Base-by-base conservation (phyloP, 768 basidiomycete genomes). In the Coprinopsis strossmayeri region DNA sequence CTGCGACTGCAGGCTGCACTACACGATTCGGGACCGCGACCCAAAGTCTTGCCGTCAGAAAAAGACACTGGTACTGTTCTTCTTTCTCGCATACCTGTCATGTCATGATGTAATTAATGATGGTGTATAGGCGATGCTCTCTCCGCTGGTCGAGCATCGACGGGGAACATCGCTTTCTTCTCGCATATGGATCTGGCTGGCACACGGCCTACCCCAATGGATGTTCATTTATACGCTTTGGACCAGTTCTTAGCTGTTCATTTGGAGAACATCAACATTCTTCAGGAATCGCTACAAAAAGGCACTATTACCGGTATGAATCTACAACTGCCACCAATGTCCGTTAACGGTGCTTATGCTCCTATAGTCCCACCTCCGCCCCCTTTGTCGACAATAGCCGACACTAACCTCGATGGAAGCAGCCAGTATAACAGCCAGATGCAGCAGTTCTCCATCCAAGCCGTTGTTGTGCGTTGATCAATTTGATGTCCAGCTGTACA, bases 161-260 rank as follows among this genome's bases (percentile, higher is more conserved):
- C 50, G 3, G 50, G 50, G 12, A 45, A 45, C 28, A 23, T 49
- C 30, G 43, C 50, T 4, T 27, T 43, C 3, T 48, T 39, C 21
- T 51, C 50, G 23, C 43, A 37, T 20, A 26, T 51, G 25, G 43
- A 51, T n/a, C 26, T 51, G n/a, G 49, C 37, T 5, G 27, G 35
- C 4, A 44, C 44, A 2, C 15, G 38, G 35, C 32, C 32, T 3
- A 23, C 35, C 1, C 35, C 50, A 11, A 3, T 41, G n/a, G 45
- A 51, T 26, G 7, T 41, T 2, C 50, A 51, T 17, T 26, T 23
- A 7, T 34, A 39, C 21, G 35, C 50, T 18, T 23, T 51, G 4
- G 44, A 45, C n/a, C 21, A 26, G 25, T 51, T 51, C 32, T 23
- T 51, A 5, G 34, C 17, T 3, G 42, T 45, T n/a, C 50, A 51